Conservation (phyloP, 805 yeast species). For the Pichia paraexigua region DNA sequence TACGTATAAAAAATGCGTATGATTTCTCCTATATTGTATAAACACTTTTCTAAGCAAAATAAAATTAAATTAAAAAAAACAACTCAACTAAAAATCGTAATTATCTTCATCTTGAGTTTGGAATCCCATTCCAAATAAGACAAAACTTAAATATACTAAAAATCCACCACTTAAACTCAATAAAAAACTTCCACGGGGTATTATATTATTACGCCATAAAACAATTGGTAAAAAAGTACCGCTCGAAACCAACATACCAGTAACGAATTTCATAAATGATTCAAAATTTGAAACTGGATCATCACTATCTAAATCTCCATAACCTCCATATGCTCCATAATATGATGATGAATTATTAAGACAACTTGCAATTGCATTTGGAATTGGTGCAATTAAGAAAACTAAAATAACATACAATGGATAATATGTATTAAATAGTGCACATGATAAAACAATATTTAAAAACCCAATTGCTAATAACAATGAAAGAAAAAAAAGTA, state of each 20-base stretch:
- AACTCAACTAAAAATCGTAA: constrained; percentile 17
- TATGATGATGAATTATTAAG: constrained; percentile 9
- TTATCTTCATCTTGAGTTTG: constrained; percentile 41
- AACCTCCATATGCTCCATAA: constrained; percentile 14
- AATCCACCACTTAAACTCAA: constrained; percentile 83
- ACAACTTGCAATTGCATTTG: constrained; percentile 24
- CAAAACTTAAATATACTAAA: constrained; percentile 74
- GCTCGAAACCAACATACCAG: constrained; percentile 28
- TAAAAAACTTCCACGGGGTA: constrained; percentile 25
- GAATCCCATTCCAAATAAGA: constrained; percentile 74
- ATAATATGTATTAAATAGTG: constrained; percentile 80
- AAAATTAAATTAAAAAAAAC: constrained; percentile 31
- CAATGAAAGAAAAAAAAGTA: constrained; percentile 63
- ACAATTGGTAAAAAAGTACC: constrained; percentile 28
- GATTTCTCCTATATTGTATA: neutral
- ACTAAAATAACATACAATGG: constrained; percentile 59
- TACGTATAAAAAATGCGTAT: neutral
- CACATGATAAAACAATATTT: constrained; percentile 79
- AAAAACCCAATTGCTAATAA: constrained; percentile 85
- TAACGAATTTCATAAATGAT: constrained; percentile 25
- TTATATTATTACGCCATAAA: constrained; percentile 24
- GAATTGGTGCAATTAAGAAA: constrained; percentile 31
- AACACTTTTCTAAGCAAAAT: constrained; percentile 52
- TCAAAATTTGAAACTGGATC: constrained; percentile 14
- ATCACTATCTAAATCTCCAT: constrained; percentile 15